These are phyloP conservation scores for Jatropha multifida DNA, from an alignment of 441 rosid genomes.

Conservation along the genomic window DNA sequence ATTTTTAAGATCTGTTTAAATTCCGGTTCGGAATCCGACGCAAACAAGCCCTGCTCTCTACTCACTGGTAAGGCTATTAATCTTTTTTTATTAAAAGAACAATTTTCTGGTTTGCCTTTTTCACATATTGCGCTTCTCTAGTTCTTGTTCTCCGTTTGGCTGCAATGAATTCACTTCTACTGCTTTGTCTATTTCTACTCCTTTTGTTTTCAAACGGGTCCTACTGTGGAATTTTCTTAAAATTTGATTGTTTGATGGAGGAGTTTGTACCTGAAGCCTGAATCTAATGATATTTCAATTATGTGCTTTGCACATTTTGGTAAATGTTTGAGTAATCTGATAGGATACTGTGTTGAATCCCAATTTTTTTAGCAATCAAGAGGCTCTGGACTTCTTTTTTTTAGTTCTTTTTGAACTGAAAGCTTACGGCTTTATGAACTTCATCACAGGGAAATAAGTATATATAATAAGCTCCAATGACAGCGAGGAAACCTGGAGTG, in stretches of 20 bases:
- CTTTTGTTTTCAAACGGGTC: background rate
- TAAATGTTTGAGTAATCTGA: background rate
- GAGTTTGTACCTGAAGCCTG: background rate
- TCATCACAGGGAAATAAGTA: conserved; percentile 8
- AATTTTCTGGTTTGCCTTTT: background rate
- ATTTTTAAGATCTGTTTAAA: conserved; percentile 27
- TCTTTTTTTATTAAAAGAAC: background rate
- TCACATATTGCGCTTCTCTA: background rate
- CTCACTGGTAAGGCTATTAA: background rate
- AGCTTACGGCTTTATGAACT: conserved; percentile 6
- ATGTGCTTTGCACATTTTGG: background rate
- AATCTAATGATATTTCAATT: background rate
- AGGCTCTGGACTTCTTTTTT: background rate
- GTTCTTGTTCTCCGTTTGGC: background rate
- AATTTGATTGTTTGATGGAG: background rate
- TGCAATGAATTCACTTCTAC: background rate
- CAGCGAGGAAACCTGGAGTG: conserved; percentile 53
- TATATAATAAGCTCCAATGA: conserved; percentile 36
- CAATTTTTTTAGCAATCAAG: background rate
- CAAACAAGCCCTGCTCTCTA: background rate
- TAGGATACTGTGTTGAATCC: background rate
- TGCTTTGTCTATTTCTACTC: background rate
- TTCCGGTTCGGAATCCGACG: background rate
- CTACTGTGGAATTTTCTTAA: background rate
- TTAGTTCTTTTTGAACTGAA: background rate